Conservation (phyloP, 495 filamentous ascomycete species). For the Neurospora sp. region DNA sequence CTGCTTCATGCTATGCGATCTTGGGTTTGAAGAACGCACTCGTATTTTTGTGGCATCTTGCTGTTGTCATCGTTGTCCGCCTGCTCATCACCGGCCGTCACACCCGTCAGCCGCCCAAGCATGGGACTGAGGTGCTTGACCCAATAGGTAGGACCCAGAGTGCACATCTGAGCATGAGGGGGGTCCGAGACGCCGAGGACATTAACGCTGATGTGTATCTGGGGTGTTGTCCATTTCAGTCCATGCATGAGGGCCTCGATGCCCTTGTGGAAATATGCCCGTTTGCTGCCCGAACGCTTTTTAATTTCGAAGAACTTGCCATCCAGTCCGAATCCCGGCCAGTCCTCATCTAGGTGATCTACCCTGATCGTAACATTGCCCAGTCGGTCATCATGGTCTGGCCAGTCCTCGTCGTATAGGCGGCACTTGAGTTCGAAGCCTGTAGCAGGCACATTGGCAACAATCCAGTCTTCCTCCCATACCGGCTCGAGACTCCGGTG, state of each 20-base stretch:
- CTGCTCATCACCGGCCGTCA: slow-evolving; percentile 48
- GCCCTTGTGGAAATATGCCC: slow-evolving; percentile 65
- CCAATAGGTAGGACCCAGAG: slow-evolving; percentile 65
- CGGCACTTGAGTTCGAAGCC: slow-evolving; percentile 74
- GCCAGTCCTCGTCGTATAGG: slow-evolving; percentile 80
- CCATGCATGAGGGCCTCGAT: slow-evolving; percentile 39
- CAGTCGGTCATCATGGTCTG: slow-evolving; percentile 78
- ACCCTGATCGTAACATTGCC: slow-evolving; percentile 69
- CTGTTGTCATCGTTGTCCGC: slow-evolving; percentile 30
- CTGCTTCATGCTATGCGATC: background rate
- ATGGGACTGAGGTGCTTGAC: slow-evolving; percentile 80
- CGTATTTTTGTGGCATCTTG: slow-evolving; percentile 55
- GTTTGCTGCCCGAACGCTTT: slow-evolving; percentile 75
- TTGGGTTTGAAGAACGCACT: slow-evolving; percentile 38
- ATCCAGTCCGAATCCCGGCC: slow-evolving; percentile 53
- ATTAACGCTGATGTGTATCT: slow-evolving; percentile 57
- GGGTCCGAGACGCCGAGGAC: slow-evolving; percentile 64
- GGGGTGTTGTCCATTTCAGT: slow-evolving; percentile 20
- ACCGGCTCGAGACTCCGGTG: slow-evolving; percentile 57
- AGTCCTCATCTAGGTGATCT: slow-evolving; percentile 45
- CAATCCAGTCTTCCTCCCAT: slow-evolving; percentile 81
- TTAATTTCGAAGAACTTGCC: slow-evolving; percentile 57
- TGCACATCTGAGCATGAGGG: slow-evolving; percentile 70
- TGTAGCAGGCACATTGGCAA: slow-evolving; percentile 69
- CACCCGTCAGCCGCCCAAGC: slow-evolving; percentile 71